phyloP scores from a whole-genome alignment of 2,329 filamentous ascomycete species.

The Colletotrichum paranaense region DNA sequence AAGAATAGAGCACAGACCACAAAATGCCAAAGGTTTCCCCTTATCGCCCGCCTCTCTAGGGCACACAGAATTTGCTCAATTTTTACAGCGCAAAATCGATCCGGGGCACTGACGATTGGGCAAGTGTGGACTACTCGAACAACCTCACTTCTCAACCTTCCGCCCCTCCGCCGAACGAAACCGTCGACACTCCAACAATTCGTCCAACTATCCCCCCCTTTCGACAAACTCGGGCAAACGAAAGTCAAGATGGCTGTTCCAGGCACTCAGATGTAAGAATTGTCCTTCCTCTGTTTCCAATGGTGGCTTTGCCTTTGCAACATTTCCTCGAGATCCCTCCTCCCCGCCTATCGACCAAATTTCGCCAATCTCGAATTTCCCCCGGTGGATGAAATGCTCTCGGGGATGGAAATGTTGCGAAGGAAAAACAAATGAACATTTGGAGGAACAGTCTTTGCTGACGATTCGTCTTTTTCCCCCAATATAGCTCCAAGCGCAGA shows the following conservation, averaged over 20 bases:
- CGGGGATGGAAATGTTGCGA: neutral
- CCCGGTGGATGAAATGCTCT: neutral
- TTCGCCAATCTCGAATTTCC: slow-evolving; percentile 4
- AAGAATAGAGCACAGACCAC: slow-evolving; percentile 26
- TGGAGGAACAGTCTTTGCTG: slow-evolving; percentile 12
- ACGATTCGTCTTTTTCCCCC: slow-evolving; percentile 23
- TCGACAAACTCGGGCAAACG: slow-evolving; percentile 39
- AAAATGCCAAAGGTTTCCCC: neutral
- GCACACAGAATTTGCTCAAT: slow-evolving; percentile 21
- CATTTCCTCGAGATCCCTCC: neutral
- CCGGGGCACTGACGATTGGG: slow-evolving; percentile 11
- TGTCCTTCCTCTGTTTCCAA: slow-evolving; percentile 25
- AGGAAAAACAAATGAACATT: neutral
- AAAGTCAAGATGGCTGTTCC: slow-evolving; percentile 69
- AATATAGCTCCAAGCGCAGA: slow-evolving; percentile 84
- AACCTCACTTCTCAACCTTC: slow-evolving; percentile 32
- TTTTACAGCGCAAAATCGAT: slow-evolving; percentile 5
- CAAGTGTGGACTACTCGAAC: slow-evolving; percentile 16
- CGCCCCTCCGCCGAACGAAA: slow-evolving; percentile 43
- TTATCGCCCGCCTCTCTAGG: slow-evolving; percentile 3
- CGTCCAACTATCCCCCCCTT: slow-evolving; percentile 40
- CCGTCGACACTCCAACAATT: slow-evolving; percentile 50
- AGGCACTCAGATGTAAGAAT: slow-evolving; percentile 71
- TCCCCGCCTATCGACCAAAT: slow-evolving; percentile 12
- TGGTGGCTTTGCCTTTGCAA: neutral